Conservation (phyloP, 352 stramenopile genomes). For the Pythium coloratum region DNA sequence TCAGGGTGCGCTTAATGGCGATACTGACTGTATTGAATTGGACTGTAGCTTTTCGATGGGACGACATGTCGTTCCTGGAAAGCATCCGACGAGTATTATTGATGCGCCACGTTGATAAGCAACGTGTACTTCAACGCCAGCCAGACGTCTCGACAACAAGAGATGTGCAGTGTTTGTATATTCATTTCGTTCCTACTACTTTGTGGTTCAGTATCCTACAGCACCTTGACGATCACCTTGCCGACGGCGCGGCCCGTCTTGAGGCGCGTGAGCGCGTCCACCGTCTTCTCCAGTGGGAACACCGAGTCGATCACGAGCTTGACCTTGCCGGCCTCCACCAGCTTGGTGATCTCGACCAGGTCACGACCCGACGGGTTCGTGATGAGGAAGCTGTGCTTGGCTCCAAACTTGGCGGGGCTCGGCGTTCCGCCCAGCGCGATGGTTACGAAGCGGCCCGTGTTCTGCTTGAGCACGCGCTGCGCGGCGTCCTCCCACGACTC, state of each 20-base stretch:
- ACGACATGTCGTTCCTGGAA: no score
- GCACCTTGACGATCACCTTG: constrained; percentile 25
- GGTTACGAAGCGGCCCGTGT: constrained; percentile 43
- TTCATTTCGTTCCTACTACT: no score
- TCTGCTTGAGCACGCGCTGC: constrained; percentile 39
- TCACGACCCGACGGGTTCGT: constrained; percentile 26
- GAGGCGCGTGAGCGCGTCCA: constrained; percentile 42
- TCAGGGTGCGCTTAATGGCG: no score
- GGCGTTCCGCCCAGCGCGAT: constrained; percentile 33
- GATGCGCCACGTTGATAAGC: no score
- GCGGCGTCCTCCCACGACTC: constrained; percentile 36
- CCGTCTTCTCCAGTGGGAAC: constrained; percentile 42
- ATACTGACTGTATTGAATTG: no score
- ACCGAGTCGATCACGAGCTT: constrained; percentile 39
- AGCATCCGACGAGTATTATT: no score
- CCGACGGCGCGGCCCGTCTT: constrained; percentile 48
- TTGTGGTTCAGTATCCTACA: background rate
- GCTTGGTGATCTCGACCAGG: constrained; percentile 38
- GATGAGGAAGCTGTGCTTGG: constrained; percentile 25
- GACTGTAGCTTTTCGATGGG: no score
- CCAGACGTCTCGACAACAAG: no score
- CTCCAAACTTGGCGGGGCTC: constrained; percentile 58
- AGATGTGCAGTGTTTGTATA: no score
- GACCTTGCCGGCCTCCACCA: constrained; percentile 39
- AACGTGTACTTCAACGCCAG: no score